Percentiles rank a stretch among this genome's conserved stretches.
phyloP scores from a whole-genome alignment of 225 moss, liverwort and hornwort species.

The Polytrichum commune region DNA sequence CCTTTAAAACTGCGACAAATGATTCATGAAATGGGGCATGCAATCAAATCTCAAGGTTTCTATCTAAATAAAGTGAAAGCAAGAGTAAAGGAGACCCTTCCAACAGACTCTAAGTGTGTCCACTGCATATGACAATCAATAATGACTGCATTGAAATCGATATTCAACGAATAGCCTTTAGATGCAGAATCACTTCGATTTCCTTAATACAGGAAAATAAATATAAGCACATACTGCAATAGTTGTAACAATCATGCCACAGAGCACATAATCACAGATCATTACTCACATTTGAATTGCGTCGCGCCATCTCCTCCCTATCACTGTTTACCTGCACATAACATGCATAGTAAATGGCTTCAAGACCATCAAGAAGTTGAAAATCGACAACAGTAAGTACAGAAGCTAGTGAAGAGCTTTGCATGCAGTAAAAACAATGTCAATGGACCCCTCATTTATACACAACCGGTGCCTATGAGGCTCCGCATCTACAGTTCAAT shows the following conservation, averaged over 20 bases:
- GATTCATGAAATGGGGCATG: no score
- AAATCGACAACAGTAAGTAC: no score
- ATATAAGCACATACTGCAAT: neutral
- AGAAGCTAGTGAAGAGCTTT: no score
- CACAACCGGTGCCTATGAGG: no score
- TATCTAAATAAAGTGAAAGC: no score
- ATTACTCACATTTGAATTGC: conserved; percentile 2
- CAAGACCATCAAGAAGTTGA: neutral
- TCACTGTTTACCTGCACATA: neutral
- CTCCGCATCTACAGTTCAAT: no score
- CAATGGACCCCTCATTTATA: no score
- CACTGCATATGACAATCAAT: neutral
- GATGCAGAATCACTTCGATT: neutral
- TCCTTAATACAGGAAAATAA: neutral
- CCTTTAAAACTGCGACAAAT: no score
- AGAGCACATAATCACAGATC: neutral
- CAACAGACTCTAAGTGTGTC: neutral
- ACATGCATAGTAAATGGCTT: neutral
- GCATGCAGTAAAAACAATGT: no score
- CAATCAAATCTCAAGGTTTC: no score
- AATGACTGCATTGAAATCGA: neutral
- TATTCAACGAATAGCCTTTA: no score
- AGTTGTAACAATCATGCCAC: neutral
- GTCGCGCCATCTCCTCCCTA: conserved; percentile 6
- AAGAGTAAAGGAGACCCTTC: no score